Evolutionary conservation across 805 yeast genomes (phyloP).

Genomic region (Candida morakotiae): DNA sequence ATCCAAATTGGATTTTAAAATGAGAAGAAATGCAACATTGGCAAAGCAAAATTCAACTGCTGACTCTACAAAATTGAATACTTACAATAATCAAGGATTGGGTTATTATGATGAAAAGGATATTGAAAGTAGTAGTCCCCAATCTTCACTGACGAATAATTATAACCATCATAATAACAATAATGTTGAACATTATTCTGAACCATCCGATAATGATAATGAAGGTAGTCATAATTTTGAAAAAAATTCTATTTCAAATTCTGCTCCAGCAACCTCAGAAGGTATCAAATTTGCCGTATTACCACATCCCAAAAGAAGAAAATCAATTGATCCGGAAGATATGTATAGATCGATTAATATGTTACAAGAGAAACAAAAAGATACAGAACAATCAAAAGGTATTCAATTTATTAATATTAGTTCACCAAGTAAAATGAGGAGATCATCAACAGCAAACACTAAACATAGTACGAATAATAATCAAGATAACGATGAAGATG

Average conservation of each 20-base stretch:
- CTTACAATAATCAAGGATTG: conserved; percentile 24
- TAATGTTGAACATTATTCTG: conserved; percentile 31
- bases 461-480: conserved; percentile 20
- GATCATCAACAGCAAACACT: background rate
- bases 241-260: background rate
- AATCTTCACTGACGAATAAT: conserved; percentile 5
- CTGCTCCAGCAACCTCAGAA: background rate
- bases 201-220: conserved; percentile 38
- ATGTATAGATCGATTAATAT: conserved; percentile 80
- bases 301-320: conserved; percentile 42
- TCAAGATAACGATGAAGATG: conserved; percentile 46
- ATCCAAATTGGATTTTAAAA: conserved; percentile 74
- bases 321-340: conserved; percentile 68
- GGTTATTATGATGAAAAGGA: conserved; percentile 17
- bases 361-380: conserved; percentile 52
- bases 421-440: conserved; percentile 2
- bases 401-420: conserved; percentile 7
- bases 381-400: conserved; percentile 8
- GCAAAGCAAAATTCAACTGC: conserved; percentile 31
- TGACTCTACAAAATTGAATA: conserved; percentile 21
- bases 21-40: conserved; percentile 76
- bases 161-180: background rate
- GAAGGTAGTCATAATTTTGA: conserved; percentile 5
- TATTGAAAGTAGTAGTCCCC: conserved; percentile 4
- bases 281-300: conserved; percentile 51